phyloP scores from a whole-genome alignment of 345 rosid genomes.

The Populus euphratica region DNA sequence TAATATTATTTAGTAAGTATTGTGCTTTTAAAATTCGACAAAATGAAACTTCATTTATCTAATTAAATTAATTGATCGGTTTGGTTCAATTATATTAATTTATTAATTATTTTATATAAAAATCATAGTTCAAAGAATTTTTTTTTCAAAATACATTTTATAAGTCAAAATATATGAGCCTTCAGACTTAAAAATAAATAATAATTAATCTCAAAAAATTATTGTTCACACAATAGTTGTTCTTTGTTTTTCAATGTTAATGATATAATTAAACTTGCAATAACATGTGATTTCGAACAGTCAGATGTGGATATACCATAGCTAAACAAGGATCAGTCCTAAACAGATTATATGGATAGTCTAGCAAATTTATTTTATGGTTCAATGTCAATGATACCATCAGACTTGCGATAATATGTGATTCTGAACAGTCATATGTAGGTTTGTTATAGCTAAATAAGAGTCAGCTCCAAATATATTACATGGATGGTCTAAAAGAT shows the following conservation, averaged over 20 bases:
- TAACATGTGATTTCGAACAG: too few relatives aligned
- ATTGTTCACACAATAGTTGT: fast-evolving
- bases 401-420: fast-evolving
- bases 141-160: too few relatives aligned
- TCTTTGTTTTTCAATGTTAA: too few relatives aligned
- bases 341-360: fast-evolving
- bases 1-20: fast-evolving
- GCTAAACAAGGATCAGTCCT: fast-evolving
- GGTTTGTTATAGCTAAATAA: fast-evolving
- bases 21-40: fast-evolving
- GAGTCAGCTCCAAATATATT: too few relatives aligned
- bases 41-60: fast-evolving
- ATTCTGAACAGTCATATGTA: fast-evolving
- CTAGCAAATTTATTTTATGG: too few relatives aligned
- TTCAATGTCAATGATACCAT: too few relatives aligned
- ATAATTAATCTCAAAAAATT: too few relatives aligned
- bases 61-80: fast-evolving
- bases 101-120: fast-evolving
- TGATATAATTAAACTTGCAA: too few relatives aligned
- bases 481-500: too few relatives aligned
- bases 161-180: too few relatives aligned
- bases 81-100: too few relatives aligned
- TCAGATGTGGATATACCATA: fast-evolving
- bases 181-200: too few relatives aligned
- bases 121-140: fast-evolving